Evolutionary conservation across 78 protist species (phyloP).

Genomic region (slime mould (Dictyostelium discoideum)): DNA sequence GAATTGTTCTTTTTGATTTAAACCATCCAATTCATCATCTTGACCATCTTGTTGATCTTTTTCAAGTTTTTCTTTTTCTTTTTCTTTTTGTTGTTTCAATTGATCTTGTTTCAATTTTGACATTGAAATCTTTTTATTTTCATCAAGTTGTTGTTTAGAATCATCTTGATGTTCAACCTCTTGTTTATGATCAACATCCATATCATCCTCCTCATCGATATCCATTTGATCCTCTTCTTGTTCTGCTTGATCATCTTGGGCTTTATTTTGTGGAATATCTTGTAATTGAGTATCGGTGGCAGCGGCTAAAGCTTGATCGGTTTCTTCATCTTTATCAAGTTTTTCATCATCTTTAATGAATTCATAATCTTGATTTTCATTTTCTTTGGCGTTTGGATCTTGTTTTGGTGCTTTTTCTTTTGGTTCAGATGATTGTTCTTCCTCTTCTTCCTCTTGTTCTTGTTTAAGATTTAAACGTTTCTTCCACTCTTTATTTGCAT

Average conservation of each 20-base stretch:
- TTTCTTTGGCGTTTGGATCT: slow-evolving; percentile 50
- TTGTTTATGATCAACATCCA: slow-evolving; percentile 45
- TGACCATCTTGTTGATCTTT: slow-evolving; percentile 28
- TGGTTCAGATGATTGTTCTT: slow-evolving; percentile 21
- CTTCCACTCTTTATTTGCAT: slow-evolving; percentile 80
- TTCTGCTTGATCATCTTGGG: neutral
- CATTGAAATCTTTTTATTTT: slow-evolving; percentile 66
- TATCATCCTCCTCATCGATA: slow-evolving; percentile 23
- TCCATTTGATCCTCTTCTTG: slow-evolving; percentile 27
- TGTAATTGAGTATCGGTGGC: slow-evolving; percentile 68
- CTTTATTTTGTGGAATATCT: slow-evolving; percentile 13
- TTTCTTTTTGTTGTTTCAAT: slow-evolving; percentile 33
- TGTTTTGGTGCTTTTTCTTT: slow-evolving; percentile 78
- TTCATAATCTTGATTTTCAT: slow-evolving; percentile 75
- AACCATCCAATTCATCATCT: slow-evolving; percentile 16
- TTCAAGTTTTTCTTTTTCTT: slow-evolving; percentile 28
- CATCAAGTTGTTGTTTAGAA: slow-evolving; percentile 25
- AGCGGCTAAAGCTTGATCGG: slow-evolving; percentile 77
- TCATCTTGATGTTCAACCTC: slow-evolving; percentile 41
- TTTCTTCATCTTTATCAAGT: slow-evolving; percentile 20
- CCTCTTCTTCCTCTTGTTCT: slow-evolving; percentile 77
- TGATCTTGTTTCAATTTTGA: slow-evolving; percentile 75
- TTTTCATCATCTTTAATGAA: slow-evolving; percentile 40
- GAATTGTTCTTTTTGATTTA: slow-evolving; percentile 23
- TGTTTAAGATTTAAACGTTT: slow-evolving; percentile 47